These are phyloP conservation scores for Magnaporthiopsis incrustans DNA, from an alignment of 2,329 filamentous ascomycete genomes.

Conservation along the genomic window DNA sequence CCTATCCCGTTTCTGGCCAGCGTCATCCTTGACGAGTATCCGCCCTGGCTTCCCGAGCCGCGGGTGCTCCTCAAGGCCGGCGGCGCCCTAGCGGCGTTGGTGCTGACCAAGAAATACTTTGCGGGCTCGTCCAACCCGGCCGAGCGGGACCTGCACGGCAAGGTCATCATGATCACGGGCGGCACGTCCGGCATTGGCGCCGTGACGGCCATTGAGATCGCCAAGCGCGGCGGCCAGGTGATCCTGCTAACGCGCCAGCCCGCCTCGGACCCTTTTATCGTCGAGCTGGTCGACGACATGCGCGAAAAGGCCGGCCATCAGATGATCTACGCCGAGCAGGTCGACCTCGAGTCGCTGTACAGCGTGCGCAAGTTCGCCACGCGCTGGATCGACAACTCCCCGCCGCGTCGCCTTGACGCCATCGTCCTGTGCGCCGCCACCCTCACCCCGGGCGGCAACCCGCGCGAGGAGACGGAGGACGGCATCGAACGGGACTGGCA, in stretches of 20 bases:
- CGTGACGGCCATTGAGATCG: conserved; percentile 64
- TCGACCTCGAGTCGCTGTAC: conserved; percentile 81
- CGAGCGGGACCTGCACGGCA: conserved; percentile 83
- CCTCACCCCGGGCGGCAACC: conserved; percentile 59
- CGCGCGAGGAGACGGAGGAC: conserved; percentile 57
- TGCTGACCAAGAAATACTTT: conserved; percentile 63
- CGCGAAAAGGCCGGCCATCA: conserved; percentile 70
- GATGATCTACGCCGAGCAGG: conserved; percentile 90
- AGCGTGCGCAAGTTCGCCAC: conserved; percentile 91
- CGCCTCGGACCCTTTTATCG: conserved; percentile 76
- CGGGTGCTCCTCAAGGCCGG: conserved; percentile 32
- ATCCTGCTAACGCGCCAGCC: conserved; percentile 80
- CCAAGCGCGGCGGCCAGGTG: conserved; percentile 77
- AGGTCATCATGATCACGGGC: conserved; percentile 88
- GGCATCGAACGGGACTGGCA: conserved; percentile 88
- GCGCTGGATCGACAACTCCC: conserved; percentile 94
- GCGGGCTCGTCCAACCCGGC: conserved; percentile 65
- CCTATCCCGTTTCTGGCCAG: conserved; percentile 43
- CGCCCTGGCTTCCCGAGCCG: conserved; percentile 37
- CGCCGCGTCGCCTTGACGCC: conserved; percentile 82
- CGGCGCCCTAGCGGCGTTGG: conserved; percentile 29
- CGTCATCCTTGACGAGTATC: conserved; percentile 39
- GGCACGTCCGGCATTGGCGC: conserved; percentile 92
- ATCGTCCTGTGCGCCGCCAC: conserved; percentile 80
- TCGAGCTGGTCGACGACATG: conserved; percentile 87